Percentiles rank a stretch among this genome's conserved stretches.
phyloP scores from a whole-genome alignment of 2,329 filamentous ascomycete genomes.

The Orbilia blumenaviensis region DNA sequence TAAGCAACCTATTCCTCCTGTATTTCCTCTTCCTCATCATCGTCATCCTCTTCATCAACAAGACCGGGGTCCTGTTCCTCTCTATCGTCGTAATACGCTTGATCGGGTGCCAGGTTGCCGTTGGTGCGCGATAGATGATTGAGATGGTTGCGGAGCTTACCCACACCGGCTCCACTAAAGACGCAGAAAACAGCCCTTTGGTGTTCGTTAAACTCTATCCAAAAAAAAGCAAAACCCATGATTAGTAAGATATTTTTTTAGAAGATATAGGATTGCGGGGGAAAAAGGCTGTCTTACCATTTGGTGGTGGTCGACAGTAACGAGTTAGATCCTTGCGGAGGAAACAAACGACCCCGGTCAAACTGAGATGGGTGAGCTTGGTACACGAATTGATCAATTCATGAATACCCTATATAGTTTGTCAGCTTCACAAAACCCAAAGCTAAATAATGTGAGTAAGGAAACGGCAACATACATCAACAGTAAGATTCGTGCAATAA shows the following conservation, averaged over 20 bases:
- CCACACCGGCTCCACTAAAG: constrained; percentile 88
- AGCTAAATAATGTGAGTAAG: neutral
- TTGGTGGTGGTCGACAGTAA: constrained; percentile 85
- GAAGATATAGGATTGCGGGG: neutral
- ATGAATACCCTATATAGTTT: constrained; percentile 78
- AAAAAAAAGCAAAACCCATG: neutral
- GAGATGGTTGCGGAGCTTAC: constrained; percentile 78
- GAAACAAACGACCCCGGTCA: constrained; percentile 93
- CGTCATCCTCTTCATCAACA: constrained; percentile 56
- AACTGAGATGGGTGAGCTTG: constrained; percentile 88
- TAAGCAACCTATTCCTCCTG: constrained; percentile 56
- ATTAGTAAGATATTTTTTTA: neutral
- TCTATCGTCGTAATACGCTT: constrained; percentile 56
- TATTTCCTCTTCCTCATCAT: constrained; percentile 56
- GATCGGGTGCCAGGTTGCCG: constrained; percentile 40
- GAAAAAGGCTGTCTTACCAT: constrained; percentile 45
- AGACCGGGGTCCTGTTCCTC: constrained; percentile 54
- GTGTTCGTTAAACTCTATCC: constrained; percentile 86
- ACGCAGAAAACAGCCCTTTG: constrained; percentile 97
- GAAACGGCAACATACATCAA: constrained; percentile 23
- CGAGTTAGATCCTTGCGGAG: constrained; percentile 78
- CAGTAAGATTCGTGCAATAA: constrained; percentile 72
- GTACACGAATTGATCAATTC: constrained; percentile 88
- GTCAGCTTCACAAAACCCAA: constrained; percentile 11
- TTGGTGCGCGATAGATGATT: constrained; percentile 64